Evolutionary conservation across 2,329 filamentous ascomycete genomes (phyloP).

Genomic region (Colletotrichum shisoi): DNA sequence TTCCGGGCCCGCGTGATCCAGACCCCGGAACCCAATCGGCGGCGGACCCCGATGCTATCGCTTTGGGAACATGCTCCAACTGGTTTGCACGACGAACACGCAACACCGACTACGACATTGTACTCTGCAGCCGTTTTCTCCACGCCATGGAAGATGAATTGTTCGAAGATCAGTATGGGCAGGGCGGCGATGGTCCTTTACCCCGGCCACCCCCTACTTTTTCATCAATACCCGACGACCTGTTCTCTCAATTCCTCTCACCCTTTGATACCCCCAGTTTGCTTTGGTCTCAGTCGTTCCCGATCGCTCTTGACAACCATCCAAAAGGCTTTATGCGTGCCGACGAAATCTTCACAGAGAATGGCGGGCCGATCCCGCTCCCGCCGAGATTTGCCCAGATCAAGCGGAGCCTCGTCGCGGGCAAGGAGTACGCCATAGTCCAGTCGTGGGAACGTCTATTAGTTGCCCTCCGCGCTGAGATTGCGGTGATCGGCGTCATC

Average conservation of each 20-base stretch:
- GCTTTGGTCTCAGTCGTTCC: constrained; percentile 40
- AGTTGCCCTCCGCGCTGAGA: constrained; percentile 59
- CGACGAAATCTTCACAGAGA: constrained; percentile 36
- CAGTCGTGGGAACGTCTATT: constrained; percentile 65
- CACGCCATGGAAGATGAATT: constrained; percentile 26
- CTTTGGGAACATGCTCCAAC: constrained; percentile 27
- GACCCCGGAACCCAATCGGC: constrained; percentile 29
- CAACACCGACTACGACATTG: constrained; percentile 4
- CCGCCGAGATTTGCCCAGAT: constrained; percentile 66
- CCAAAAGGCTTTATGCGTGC: constrained; percentile 37
- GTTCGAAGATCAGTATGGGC: constrained; percentile 22
- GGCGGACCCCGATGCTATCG: constrained; percentile 27
- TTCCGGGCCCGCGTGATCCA: constrained; percentile 30
- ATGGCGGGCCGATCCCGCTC: constrained; percentile 55
- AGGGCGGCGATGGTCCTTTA: constrained; percentile 19
- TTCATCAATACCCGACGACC: constrained; percentile 31
- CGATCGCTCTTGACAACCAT: constrained; percentile 34
- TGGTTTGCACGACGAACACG: constrained; percentile 19
- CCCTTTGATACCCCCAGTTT: constrained; percentile 39
- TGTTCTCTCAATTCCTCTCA: constrained; percentile 32
- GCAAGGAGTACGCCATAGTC: constrained; percentile 63
- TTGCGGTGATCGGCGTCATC: constrained; percentile 60
- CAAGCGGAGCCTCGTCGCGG: constrained; percentile 63
- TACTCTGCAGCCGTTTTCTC: not conserved
- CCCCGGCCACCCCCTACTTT: constrained; percentile 24